Base-by-base conservation (phyloP, 345 rosid species). In the Gossypioides kirkii region DNA sequence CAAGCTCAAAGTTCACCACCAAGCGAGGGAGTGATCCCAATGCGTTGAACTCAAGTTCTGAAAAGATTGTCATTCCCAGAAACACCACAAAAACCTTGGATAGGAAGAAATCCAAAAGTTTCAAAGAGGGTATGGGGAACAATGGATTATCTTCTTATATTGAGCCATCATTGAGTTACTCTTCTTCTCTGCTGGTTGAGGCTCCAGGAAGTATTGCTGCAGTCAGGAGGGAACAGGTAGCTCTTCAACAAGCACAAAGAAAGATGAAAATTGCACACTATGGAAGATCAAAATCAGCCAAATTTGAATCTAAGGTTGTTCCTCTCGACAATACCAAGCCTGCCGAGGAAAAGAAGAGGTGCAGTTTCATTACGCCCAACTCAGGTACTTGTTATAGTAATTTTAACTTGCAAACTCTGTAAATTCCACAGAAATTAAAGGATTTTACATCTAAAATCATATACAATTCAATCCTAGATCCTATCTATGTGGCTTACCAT, bases 261-360 rank as follows among this genome's bases (percentile, higher is more conserved):
- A 88, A 86, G 80, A 83, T 88, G 90, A 81, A 72, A 74, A 85
- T 84, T 67, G 90, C 92, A 32, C 92, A 86, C 69, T 88, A 88
- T 46, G 90, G 92, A 63, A 82, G 90, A 77, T 85, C 88, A 38
- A 88, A 83, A 47, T 86, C 90, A 8, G 85, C 90, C 32, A 85
- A 82, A 70, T 84, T 83, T 66, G 86, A 86, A 72, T 26, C 77
- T 67, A 72, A 74, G 26, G 52, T 78, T 28, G 74, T 65, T 59
- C 85, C 86, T 9, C 41, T 73, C 32, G 80, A 78, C 68, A 55
- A 76, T 70, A 28, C 71, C 6, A 75, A 62, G 42, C 20, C 59
- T 14, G 59, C 9, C 2, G 80, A 69, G 38, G 83, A 82, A 50
- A 80, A 78, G 69, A 86, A 69, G 69, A 80, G 87, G 54, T 88